Conservation (phyloP, 768 basidiomycete species). For the Paxillus involutus region DNA sequence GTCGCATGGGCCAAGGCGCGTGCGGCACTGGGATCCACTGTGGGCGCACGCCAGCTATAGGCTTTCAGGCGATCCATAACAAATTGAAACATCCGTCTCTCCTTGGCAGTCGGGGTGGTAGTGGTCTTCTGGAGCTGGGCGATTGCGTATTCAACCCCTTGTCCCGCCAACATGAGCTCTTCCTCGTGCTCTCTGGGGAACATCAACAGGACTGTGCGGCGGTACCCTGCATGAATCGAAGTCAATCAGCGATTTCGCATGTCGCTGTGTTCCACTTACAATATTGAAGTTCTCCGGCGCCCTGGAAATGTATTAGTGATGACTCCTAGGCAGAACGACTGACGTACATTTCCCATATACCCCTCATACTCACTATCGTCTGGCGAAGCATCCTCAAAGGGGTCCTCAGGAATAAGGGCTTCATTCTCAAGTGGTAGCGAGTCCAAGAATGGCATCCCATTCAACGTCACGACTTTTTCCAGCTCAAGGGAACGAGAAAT, state of each 20-base stretch:
- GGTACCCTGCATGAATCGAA: background rate
- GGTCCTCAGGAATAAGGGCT: background rate
- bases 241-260: no score
- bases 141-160: background rate
- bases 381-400: background rate
- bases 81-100: background rate
- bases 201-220: no score
- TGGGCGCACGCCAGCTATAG: background rate
- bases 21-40: background rate
- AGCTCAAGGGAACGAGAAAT: background rate
- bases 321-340: background rate
- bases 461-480: background rate
- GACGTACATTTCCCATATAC: background rate
- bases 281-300: background rate
- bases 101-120: background rate
- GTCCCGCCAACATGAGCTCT: background rate
- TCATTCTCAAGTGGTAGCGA: background rate
- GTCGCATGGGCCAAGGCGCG: background rate
- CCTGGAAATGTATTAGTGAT: background rate
- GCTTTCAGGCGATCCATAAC: background rate
- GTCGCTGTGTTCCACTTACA: background rate
- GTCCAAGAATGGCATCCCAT: background rate
- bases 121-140: no score
- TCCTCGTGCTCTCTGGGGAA: no score
- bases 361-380: background rate